A percentile compares a stretch with the other conserved stretches of the same genome.
Evolutionary conservation across 1,284 basidiomycete genomes (phyloP).

Genomic region (Phaffia rhodozyma): DNA sequence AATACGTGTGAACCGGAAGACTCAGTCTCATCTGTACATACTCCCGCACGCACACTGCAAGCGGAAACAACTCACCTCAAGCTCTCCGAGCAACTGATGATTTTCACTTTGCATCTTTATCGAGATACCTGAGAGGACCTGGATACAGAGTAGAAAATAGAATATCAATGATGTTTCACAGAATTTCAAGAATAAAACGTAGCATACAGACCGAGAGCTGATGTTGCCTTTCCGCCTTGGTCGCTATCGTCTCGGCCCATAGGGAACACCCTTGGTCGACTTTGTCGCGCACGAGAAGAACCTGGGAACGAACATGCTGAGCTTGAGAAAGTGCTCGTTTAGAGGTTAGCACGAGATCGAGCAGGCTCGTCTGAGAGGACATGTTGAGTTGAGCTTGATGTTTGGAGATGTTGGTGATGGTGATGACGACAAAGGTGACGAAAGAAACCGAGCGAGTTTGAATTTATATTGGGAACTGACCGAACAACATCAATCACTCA

Average conservation of each 20-base stretch:
- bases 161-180: background rate
- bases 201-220: background rate
- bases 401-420: background rate
- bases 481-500: no score
- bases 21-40: background rate
- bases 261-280: background rate
- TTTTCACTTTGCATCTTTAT: background rate
- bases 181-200: no score
- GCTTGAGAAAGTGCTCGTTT: slow-evolving; percentile 5
- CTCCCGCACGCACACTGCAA: no score
- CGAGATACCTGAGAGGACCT: background rate
- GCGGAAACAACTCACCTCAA: background rate
- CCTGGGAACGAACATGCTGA: background rate
- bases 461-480: no score
- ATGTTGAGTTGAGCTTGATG: slow-evolving; percentile 19
- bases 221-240: background rate
- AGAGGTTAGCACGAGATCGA: slow-evolving; percentile 1
- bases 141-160: no score
- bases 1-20: background rate
- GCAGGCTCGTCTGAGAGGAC: slow-evolving; percentile 29
- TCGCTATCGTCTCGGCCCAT: background rate
- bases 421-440: no score
- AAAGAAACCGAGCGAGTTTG: no score
- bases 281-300: background rate
- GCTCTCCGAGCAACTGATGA: background rate